Conservation (phyloP, 148 eudicot genomes). For the Hydrangea macrophylla region DNA sequence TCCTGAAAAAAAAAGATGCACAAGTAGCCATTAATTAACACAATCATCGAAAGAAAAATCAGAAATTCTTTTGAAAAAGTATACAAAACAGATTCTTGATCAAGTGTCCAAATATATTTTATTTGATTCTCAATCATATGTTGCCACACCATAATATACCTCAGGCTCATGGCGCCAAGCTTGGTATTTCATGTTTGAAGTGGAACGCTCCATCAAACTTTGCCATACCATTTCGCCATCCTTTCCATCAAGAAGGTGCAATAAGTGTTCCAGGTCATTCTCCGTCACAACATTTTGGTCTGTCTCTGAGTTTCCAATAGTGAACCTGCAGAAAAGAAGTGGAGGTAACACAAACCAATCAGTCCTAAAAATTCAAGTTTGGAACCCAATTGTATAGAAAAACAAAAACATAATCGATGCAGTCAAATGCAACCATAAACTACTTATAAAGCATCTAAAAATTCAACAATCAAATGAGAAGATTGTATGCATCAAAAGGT, state of each 20-base stretch:
- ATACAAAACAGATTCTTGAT: background rate
- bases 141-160: conserved; percentile 25
- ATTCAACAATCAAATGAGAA: background rate
- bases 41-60: conserved; percentile 4
- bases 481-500: background rate
- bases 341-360: background rate
- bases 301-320: conserved; percentile 30
- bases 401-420: background rate
- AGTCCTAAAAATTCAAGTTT: background rate
- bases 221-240: conserved; percentile 68
- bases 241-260: conserved; percentile 63
- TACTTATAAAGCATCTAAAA: background rate
- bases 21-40: background rate
- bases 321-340: conserved; percentile 23
- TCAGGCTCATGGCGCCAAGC: conserved; percentile 76
- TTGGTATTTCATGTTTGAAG: conserved; percentile 53
- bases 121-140: conserved; percentile 25
- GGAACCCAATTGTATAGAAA: no score
- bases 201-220: conserved; percentile 74
- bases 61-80: background rate
- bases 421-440: background rate
- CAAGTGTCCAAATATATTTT: background rate
- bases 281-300: conserved; percentile 59
- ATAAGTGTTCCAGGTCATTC: conserved; percentile 60
- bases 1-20: conserved; percentile 36